These are phyloP conservation scores for Globisporangium camurandrum DNA, from an alignment of 352 stramenopile species.

Conservation along the genomic window DNA sequence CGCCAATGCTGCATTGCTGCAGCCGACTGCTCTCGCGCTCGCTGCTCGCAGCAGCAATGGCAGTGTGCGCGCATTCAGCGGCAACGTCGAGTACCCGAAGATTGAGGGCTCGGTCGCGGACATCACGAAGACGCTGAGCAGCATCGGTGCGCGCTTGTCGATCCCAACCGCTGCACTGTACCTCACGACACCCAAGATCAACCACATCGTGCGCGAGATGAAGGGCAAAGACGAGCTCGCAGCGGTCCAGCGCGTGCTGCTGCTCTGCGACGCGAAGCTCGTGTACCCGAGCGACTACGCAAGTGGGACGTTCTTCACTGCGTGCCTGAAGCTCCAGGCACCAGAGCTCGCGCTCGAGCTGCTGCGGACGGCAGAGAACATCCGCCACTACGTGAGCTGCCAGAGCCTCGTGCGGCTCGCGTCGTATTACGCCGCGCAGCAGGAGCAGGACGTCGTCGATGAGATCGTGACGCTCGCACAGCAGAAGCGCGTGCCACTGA, in stretches of 20 bases:
- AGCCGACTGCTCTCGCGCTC: background rate
- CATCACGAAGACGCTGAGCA: constrained; percentile 58
- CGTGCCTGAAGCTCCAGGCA: constrained; percentile 50
- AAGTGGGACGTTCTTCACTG: constrained; percentile 51
- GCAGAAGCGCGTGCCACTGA: constrained; percentile 32
- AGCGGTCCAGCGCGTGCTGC: constrained; percentile 61
- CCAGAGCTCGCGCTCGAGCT: constrained; percentile 67
- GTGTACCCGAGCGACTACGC: constrained; percentile 62
- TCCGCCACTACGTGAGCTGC: constrained; percentile 73
- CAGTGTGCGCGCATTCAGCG: constrained; percentile 51
- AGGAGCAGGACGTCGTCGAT: constrained; percentile 49
- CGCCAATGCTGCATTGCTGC: background rate
- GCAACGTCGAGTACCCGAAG: constrained; percentile 78
- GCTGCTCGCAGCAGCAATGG: background rate
- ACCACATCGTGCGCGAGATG: constrained; percentile 78
- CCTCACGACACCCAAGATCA: constrained; percentile 76
- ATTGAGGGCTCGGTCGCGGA: constrained; percentile 67
- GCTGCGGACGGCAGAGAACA: constrained; percentile 54
- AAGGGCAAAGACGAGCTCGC: constrained; percentile 61
- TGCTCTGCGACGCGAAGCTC: constrained; percentile 75
- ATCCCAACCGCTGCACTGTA: constrained; percentile 74
- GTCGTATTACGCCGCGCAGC: constrained; percentile 44
- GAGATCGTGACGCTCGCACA: constrained; percentile 51
- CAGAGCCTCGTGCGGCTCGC: constrained; percentile 70
- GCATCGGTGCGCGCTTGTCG: constrained; percentile 65